Evolutionary conservation across 2,329 filamentous ascomycete genomes (phyloP), one percentile per base, ranked within the genome.

Genomic region (Exophiala mesophila): DNA sequence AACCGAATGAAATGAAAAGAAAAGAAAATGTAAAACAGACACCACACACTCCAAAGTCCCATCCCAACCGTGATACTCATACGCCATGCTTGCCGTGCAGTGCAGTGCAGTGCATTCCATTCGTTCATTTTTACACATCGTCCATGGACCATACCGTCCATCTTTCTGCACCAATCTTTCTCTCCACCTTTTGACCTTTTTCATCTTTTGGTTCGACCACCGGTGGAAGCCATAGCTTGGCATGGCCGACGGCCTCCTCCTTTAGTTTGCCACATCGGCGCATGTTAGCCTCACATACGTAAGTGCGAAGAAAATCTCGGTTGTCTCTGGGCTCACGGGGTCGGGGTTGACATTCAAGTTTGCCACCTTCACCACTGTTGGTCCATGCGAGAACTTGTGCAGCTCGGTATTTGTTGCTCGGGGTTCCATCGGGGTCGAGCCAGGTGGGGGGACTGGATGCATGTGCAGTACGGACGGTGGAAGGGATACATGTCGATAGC

Each of bases 241-340:
- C 78, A 49, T 71, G 68, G 15, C 77, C 75, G 12, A 72, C 67
- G 7, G 64, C 60, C 39, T 74, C 72, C 31, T 74, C 64, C 47
- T 77, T 76, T 32, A 82, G 64, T 62, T 82, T 82, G 41, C 78
- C 78, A 47, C 68, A 69, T 31, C 78, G 71, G 26, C 78, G 71
- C 78, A 82, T 82, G 58, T 82, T 81, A 77, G 82, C 80, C 61
- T 82, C 78, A 35, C 82, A 66, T 8, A 82, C 78, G 12, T 81
- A 76, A 50, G 82, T 72, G 24, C 78, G 72, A 34, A 82, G 61
- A 57, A 82, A 82, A 55, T 82, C 72, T 50, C 73, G 68, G 58
- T 82, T 82, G 55, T 82, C 78, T 37, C 78, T 67, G 19, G 76
- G 74, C 55, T 82, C 78, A n/a, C 78, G 70, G 52, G 77, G 76